Conservation (phyloP, 345 rosid genomes). For the Populus simonii region DNA sequence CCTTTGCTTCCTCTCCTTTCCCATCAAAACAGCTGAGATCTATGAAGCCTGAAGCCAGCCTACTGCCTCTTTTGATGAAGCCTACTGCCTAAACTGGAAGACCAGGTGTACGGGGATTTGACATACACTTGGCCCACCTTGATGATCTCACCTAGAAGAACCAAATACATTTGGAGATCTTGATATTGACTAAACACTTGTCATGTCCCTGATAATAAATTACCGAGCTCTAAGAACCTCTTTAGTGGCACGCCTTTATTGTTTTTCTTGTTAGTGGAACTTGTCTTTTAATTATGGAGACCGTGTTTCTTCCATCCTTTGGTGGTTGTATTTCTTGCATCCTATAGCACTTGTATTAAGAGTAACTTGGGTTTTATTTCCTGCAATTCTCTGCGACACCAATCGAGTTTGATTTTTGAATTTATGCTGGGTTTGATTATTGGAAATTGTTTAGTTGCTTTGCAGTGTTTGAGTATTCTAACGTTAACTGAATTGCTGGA, state of each 20-base stretch:
- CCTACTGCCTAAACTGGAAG: conserved; percentile 82
- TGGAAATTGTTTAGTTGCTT: conserved; percentile 3
- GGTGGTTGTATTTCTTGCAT: conserved; percentile 29
- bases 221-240: conserved; percentile 72
- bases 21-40: conserved; percentile 85
- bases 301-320: conserved; percentile 35
- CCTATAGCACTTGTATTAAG: background rate
- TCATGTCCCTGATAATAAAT: conserved; percentile 57
- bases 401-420: conserved; percentile 5
- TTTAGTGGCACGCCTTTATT: conserved; percentile 45
- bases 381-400: conserved; percentile 3
- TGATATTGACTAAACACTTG: conserved; percentile 35
- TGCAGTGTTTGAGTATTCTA: conserved; percentile 4
- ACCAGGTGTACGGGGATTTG: conserved; percentile 79
- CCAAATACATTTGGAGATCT: conserved; percentile 56
- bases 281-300: conserved; percentile 16
- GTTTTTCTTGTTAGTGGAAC: conserved; percentile 23
- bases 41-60: conserved; percentile 93
- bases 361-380: conserved; percentile 11
- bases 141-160: conserved; percentile 68
- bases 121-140: conserved; percentile 66
- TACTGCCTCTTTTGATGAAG: conserved; percentile 74
- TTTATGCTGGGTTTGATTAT: conserved; percentile 11
- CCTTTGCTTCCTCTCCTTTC: conserved; percentile 74
- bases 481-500: conserved; percentile 15